phyloP scores from a whole-genome alignment of 306 rosid genomes.

The Lathyrus oleraceus region DNA sequence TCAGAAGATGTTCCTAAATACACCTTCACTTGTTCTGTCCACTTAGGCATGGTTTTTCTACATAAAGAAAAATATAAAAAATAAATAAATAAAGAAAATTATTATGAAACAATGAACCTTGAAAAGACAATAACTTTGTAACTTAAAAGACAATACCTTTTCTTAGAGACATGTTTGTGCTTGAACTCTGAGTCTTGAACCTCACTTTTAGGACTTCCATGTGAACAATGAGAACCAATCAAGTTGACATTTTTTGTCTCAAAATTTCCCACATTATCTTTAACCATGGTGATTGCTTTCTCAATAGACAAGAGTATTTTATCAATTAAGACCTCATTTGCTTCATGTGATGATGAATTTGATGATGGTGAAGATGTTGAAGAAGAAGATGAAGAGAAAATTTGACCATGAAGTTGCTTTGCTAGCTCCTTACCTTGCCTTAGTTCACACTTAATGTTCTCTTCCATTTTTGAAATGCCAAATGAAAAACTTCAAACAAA shows the following conservation, averaged over 20 bases:
- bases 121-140: constrained; percentile 10
- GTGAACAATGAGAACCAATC: constrained; percentile 40
- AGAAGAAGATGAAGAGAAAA: constrained; percentile 43
- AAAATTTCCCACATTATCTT: constrained; percentile 32
- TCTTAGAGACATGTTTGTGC: constrained; percentile 56
- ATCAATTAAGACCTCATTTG: constrained; percentile 45
- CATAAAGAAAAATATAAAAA: constrained; percentile 30
- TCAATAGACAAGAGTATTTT: constrained; percentile 59
- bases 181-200: constrained; percentile 44
- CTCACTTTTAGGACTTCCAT: constrained; percentile 50
- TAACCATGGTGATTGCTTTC: constrained; percentile 51
- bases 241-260: constrained; percentile 22
- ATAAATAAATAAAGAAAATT: constrained; percentile 3
- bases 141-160: constrained; percentile 55
- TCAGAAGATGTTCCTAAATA: constrained; percentile 45
- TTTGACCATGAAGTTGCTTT: constrained; percentile 47
- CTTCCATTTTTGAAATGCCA: constrained; percentile 43
- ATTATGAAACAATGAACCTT: constrained; percentile 14
- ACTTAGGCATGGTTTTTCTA: constrained; percentile 57
- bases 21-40: constrained; percentile 67
- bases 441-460: constrained; percentile 48
- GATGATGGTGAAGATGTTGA: constrained; percentile 44
- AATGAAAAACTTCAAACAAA: neutral
- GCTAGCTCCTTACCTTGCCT: constrained; percentile 65
- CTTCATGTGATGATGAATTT: constrained; percentile 42